A percentile compares a stretch with the other conserved stretches of the same genome.
Conservation (phyloP, 176 grass and related monocot genomes). For the Paspalum vaginatum region DNA sequence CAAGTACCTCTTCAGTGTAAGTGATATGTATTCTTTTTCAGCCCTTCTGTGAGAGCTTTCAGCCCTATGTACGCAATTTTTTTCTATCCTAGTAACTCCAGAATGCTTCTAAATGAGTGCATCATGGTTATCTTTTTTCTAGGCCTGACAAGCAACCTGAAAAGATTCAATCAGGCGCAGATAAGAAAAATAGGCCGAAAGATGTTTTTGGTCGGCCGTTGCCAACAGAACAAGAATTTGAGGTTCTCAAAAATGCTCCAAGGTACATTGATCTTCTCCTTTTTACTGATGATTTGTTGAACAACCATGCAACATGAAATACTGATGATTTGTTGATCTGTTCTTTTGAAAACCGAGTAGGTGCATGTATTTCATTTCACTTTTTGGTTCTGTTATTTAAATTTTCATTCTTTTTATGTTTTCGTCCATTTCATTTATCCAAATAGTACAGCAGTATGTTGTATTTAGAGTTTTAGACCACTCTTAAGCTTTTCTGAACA, state of each 20-base stretch:
- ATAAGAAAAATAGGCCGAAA: conserved; percentile 85
- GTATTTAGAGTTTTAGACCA: conserved; percentile 14
- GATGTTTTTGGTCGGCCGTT: conserved; percentile 87
- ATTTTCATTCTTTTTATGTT: not conserved
- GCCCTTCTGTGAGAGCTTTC: not conserved
- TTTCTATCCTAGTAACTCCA: not conserved
- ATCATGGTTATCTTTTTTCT: not conserved
- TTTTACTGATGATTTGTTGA: conserved; percentile 17
- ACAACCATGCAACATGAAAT: not conserved
- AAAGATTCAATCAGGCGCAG: conserved; percentile 43
- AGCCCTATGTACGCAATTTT: not conserved
- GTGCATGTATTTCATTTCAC: not conserved
- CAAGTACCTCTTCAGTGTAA: conserved; percentile 63
- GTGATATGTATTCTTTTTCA: conserved; percentile 11
- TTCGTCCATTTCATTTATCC: not conserved
- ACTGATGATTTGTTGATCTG: not conserved
- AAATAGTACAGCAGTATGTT: not conserved
- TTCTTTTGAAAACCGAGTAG: conserved; percentile 3
- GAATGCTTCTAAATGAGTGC: not conserved
- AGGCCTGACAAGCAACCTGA: conserved; percentile 56
- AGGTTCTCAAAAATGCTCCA: conserved; percentile 96
- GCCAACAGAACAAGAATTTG: conserved; percentile 97
- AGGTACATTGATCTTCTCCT: conserved; percentile 45
- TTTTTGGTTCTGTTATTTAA: not conserved
- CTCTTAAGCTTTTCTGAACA: not conserved